phyloP scores from a whole-genome alignment of 1,284 basidiomycete species.

The Coniferiporia weirii region DNA sequence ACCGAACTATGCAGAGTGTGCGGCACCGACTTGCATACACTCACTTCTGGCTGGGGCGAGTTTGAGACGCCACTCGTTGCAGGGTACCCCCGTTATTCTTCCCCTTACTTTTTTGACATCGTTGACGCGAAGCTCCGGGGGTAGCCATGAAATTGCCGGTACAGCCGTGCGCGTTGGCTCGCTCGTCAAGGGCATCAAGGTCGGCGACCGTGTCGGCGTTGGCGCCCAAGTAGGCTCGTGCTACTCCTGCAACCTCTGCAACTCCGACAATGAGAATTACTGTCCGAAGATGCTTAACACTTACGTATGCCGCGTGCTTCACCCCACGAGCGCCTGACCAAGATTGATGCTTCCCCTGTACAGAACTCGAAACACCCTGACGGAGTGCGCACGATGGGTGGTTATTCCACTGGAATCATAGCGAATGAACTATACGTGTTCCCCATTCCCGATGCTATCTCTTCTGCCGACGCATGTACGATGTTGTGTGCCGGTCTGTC shows the following conservation, averaged over 20 bases:
- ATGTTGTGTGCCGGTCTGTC: slow-evolving; percentile 67
- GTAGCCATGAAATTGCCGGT: slow-evolving; percentile 58
- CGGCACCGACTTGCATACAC: slow-evolving; percentile 32
- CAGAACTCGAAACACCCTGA: slow-evolving; percentile 46
- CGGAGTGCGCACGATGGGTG: slow-evolving; percentile 50
- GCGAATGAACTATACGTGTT: slow-evolving; percentile 68
- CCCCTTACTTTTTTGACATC: not conserved
- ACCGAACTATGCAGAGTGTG: slow-evolving; percentile 18
- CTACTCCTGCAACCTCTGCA: slow-evolving; percentile 49
- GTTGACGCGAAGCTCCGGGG: not conserved
- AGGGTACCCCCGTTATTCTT: slow-evolving; percentile 28
- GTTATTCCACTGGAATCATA: slow-evolving; percentile 63
- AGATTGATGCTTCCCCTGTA: slow-evolving; percentile 13
- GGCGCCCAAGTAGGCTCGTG: slow-evolving; percentile 56
- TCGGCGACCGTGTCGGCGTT: slow-evolving; percentile 63
- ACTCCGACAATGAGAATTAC: slow-evolving; percentile 50
- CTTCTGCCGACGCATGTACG: slow-evolving; percentile 44
- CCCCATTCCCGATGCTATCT: slow-evolving; percentile 56
- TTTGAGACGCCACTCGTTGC: slow-evolving; percentile 14
- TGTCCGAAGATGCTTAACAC: slow-evolving; percentile 32
- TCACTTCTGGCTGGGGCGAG: slow-evolving; percentile 31
- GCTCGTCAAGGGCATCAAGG: slow-evolving; percentile 51
- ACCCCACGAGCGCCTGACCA: slow-evolving; percentile 15
- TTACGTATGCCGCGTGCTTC: slow-evolving; percentile 27
- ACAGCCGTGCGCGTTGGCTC: slow-evolving; percentile 47